phyloP scores from a whole-genome alignment of 2,329 filamentous ascomycete genomes.

The Aspergillus neoniger region DNA sequence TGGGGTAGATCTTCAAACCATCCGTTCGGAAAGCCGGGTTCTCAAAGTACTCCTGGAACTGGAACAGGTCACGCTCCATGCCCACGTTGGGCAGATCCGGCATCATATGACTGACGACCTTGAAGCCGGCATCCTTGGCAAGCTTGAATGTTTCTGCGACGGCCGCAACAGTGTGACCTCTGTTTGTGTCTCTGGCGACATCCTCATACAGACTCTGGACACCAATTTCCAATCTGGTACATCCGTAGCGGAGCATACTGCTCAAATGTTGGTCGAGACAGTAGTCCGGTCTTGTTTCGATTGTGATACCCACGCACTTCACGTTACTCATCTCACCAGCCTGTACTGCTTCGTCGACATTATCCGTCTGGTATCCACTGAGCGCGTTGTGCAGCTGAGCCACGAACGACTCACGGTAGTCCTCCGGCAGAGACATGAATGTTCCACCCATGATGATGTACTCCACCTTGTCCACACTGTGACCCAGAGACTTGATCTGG shows the following conservation, averaged over 20 bases:
- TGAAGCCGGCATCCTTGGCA: slow-evolving; percentile 98
- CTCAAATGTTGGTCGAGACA: slow-evolving; percentile 93
- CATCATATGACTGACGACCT: slow-evolving; percentile 99
- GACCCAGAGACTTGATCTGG: slow-evolving; percentile 91
- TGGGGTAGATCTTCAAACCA: slow-evolving; percentile 96
- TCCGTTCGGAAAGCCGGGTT: slow-evolving; percentile 95
- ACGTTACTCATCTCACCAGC: slow-evolving; percentile 95
- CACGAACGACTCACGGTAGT: slow-evolving; percentile 91
- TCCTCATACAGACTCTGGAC: slow-evolving; percentile 98
- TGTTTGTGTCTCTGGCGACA: slow-evolving; percentile 95
- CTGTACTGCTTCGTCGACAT: slow-evolving; percentile 92
- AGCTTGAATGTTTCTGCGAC: slow-evolving; percentile 96
- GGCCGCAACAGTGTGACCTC: slow-evolving; percentile 91
- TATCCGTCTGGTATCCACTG: slow-evolving; percentile 89
- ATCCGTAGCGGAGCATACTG: slow-evolving; percentile 96
- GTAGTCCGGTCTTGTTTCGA: slow-evolving; percentile 96
- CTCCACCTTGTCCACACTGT: slow-evolving; percentile 98
- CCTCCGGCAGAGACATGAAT: slow-evolving; percentile 92
- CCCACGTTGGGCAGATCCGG: slow-evolving; percentile 96
- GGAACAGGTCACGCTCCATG: slow-evolving; percentile 95
- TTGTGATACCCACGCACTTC: slow-evolving; percentile 98
- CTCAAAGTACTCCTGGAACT: slow-evolving; percentile 97
- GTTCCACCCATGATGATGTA: slow-evolving; percentile 99
- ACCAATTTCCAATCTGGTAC: slow-evolving; percentile 89
- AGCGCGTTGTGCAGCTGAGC: slow-evolving; percentile 95